phyloP scores from a whole-genome alignment of 495 filamentous ascomycete genomes.

The Xylaria bambusicola region DNA sequence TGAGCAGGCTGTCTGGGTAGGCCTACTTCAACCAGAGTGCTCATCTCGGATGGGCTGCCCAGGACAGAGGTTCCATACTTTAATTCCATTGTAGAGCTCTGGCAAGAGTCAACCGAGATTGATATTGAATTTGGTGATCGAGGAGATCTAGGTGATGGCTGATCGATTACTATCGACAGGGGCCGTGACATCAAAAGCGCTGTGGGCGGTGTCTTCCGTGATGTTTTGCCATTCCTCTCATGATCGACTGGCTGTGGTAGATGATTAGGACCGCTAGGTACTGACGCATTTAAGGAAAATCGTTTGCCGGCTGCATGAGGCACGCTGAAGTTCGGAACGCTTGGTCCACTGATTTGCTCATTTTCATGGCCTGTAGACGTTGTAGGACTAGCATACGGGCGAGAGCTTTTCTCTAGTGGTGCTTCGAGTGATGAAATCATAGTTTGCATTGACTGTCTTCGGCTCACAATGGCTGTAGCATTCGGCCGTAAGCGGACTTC shows the following conservation, averaged over 20 bases:
- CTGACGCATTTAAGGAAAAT: conserved; percentile 37
- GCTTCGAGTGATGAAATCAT: conserved; percentile 45
- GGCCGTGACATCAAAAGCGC: conserved; percentile 46
- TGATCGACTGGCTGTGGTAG: conserved; percentile 17
- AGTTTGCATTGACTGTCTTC: conserved; percentile 55
- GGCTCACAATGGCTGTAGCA: conserved; percentile 52
- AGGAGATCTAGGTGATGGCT: conserved; percentile 43
- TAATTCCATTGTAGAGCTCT: neutral
- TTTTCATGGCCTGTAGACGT: conserved; percentile 20
- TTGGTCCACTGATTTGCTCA: conserved; percentile 29
- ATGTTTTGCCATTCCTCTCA: conserved; percentile 23
- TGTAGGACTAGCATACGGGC: conserved; percentile 1
- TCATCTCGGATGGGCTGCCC: conserved; percentile 16
- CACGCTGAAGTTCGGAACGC: conserved; percentile 50
- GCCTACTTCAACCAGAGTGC: neutral
- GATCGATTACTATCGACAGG: conserved; percentile 52
- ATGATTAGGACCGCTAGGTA: conserved; percentile 4
- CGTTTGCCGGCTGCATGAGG: conserved; percentile 46
- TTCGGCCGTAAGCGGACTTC: conserved; percentile 51
- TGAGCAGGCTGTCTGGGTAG: neutral
- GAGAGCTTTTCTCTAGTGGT: conserved; percentile 27
- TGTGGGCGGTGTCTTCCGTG: conserved; percentile 44
- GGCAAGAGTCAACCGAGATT: conserved; percentile 13
- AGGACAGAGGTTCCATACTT: neutral
- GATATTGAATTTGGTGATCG: conserved; percentile 17